Conservation (phyloP, 805 yeast species). For the Metschnikowia borealis region DNA sequence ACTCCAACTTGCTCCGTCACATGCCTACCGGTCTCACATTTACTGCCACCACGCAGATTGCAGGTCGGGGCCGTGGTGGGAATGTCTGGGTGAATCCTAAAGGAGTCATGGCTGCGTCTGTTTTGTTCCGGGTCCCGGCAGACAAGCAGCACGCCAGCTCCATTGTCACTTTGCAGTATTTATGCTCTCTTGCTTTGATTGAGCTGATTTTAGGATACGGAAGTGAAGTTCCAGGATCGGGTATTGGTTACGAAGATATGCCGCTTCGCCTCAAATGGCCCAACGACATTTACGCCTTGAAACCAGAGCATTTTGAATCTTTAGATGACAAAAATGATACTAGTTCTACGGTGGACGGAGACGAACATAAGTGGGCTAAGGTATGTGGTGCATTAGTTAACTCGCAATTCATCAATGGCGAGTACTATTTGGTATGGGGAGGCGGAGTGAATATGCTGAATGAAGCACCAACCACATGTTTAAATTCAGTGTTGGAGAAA, state of each 20-base stretch:
- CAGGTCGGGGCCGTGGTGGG: slow-evolving; percentile 93
- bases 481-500: slow-evolving; percentile 62
- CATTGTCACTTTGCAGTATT: slow-evolving; percentile 81
- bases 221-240: slow-evolving; percentile 28
- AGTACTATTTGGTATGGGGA: slow-evolving; percentile 72
- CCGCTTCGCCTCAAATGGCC: slow-evolving; percentile 95
- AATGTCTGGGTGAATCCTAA: slow-evolving; percentile 93
- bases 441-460: slow-evolving; percentile 82
- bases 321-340: slow-evolving; percentile 32
- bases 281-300: slow-evolving; percentile 77
- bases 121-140: slow-evolving; percentile 56
- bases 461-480: slow-evolving; percentile 88
- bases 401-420: slow-evolving; percentile 58
- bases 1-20: slow-evolving; percentile 51
- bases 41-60: slow-evolving; percentile 77
- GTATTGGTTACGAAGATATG: slow-evolving; percentile 61
- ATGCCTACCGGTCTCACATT: slow-evolving; percentile 70
- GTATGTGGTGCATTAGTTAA: slow-evolving; percentile 83
- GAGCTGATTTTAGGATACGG: slow-evolving; percentile 68
- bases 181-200: slow-evolving; percentile 77
- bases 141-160: slow-evolving; percentile 43
- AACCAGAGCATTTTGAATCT: slow-evolving; percentile 50
- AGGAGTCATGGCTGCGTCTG: slow-evolving; percentile 84
- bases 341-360: slow-evolving; percentile 40
- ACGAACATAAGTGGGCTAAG: slow-evolving; percentile 67